These are phyloP conservation scores for Powellomyces hirtus DNA, from an alignment of 192 early-diverging fungal genomes.

Conservation along the genomic window DNA sequence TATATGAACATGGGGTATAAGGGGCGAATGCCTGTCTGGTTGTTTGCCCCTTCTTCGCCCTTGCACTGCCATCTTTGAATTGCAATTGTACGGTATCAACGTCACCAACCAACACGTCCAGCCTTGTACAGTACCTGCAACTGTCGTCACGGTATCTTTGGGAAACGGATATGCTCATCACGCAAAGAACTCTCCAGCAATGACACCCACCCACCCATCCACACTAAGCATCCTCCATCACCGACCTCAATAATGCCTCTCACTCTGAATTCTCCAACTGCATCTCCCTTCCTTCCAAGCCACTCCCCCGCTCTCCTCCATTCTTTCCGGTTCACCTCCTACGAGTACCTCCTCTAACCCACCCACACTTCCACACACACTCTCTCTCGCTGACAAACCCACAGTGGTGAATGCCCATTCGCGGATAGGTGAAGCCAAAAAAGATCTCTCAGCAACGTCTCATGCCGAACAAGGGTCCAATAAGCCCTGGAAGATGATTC, in stretches of 20 bases:
- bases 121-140: too few relatives aligned
- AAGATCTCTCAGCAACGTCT: constrained; percentile 33
- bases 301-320: constrained; percentile 74
- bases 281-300: constrained; percentile 77
- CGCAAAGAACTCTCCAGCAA: too few relatives aligned
- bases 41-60: too few relatives aligned
- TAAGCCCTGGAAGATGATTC: constrained; percentile 11
- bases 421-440: constrained; percentile 62
- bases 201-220: too few relatives aligned
- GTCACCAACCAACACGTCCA: too few relatives aligned
- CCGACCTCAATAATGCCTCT: constrained; percentile 22
- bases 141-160: too few relatives aligned
- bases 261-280: constrained; percentile 11
- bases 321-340: constrained; percentile 71
- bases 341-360: constrained; percentile 59
- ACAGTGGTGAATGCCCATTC: constrained; percentile 88
- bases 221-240: too few relatives aligned
- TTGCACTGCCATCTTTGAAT: too few relatives aligned
- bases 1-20: too few relatives aligned
- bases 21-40: too few relatives aligned
- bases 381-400: constrained; percentile 62
- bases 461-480: constrained; percentile 32
- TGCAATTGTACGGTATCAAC: too few relatives aligned
- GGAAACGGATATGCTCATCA: too few relatives aligned
- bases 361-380: constrained; percentile 32